Evolutionary conservation across 331 rosid genomes (phyloP), one percentile per base, ranked within the genome.

Genomic region (Spiraea crenata): DNA sequence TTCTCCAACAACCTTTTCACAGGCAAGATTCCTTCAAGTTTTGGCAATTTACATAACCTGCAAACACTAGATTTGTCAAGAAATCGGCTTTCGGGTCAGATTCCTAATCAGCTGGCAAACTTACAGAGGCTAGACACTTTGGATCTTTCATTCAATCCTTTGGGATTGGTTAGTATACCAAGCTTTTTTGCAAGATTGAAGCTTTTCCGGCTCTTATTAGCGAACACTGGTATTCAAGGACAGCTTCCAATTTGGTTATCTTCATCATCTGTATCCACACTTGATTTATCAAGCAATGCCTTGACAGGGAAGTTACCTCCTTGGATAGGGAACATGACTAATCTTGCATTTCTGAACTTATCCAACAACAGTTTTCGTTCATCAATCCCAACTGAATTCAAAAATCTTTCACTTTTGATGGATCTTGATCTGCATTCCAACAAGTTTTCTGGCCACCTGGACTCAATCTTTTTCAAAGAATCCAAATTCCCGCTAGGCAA

Each of bases 311-410:
- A 78, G 63, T 2, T 88, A 6, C 95, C 95, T 0, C 45, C 46
- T 62, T 78, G 91, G 89, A 84, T 88, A 41, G 95, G 95, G 41
- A 88, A 84, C 76, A 80, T 84, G 95, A 82, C 84, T 6, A 80
- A 17, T 62, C 83, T 88, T 38, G 76, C 91, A 20, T 84, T 81
- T 64, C 79, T 88, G 14, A 86, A 86, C 82, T 46, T 88, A 7
- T 88, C 89, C 41, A 82, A 76, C 57, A 86, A 88, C 39, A 78
- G 55, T 38, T 82, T 88, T 20, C 86, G 63, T 57, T 86, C 91
- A 0, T 73, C 84, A 44, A 74, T 84, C 52, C 91, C 88, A 2
- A 14, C 6, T 4, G 80, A 77, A 59, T 80, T 84, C 83, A 84
- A 19, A 70, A 80, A 63, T 25, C 89, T 88, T 54, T 65, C 81